A percentile compares a stretch with the other conserved stretches of the same genome.
Evolutionary conservation across 345 rosid species (phyloP).

Genomic region (Gossypium turneri): DNA sequence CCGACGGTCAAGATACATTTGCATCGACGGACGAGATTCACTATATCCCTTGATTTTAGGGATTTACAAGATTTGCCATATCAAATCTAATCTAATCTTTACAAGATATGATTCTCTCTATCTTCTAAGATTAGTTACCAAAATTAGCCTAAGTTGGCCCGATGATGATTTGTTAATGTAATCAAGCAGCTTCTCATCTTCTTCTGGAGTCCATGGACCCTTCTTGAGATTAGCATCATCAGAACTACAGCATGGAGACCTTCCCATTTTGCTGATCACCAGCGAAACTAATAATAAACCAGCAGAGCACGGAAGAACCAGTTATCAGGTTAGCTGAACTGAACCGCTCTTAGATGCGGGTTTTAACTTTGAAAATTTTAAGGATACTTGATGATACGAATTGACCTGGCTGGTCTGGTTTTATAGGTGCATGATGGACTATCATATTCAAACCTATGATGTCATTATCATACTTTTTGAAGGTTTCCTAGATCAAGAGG

Average conservation of each 20-base stretch:
- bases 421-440: conserved; percentile 20
- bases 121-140: too few relatives aligned
- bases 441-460: conserved; percentile 20
- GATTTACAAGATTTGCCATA: too few relatives aligned
- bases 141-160: too few relatives aligned
- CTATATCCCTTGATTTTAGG: too few relatives aligned
- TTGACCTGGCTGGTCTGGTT: background rate
- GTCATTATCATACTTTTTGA: conserved; percentile 1
- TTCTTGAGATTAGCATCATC: conserved; percentile 52
- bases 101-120: too few relatives aligned
- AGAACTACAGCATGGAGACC: conserved; percentile 37
- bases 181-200: conserved; percentile 55
- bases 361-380: background rate
- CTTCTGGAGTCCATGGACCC: conserved; percentile 83
- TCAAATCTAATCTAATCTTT: too few relatives aligned
- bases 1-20: too few relatives aligned
- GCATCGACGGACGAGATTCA: too few relatives aligned
- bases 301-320: background rate
- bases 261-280: conserved; percentile 31
- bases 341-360: background rate
- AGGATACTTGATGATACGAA: background rate
- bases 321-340: background rate
- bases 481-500: conserved; percentile 12
- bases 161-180: conserved; percentile 39
- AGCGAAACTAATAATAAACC: background rate